These are phyloP conservation scores for Pleurotus djamor DNA, from an alignment of 768 basidiomycete species.

Conservation along the genomic window DNA sequence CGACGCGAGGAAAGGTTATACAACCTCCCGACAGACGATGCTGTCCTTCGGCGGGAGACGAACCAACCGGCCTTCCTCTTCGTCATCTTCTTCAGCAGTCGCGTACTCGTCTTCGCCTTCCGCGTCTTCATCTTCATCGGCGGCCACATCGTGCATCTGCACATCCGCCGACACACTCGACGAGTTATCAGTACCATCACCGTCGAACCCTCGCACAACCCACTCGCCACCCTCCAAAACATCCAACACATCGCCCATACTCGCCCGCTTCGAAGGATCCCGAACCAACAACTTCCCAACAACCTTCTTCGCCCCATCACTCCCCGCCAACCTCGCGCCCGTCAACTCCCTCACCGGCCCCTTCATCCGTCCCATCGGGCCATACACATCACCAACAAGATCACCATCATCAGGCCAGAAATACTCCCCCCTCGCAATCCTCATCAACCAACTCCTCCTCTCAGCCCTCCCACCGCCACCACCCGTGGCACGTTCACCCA, in stretches of 20 bases:
- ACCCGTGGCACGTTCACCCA: slow-evolving; percentile 27
- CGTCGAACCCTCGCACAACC: slow-evolving; percentile 3
- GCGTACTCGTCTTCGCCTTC: slow-evolving; percentile 22
- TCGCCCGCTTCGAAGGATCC: slow-evolving; percentile 63
- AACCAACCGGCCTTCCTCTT: slow-evolving; percentile 26
- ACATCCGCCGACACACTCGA: not conserved
- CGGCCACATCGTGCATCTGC: slow-evolving; percentile 12
- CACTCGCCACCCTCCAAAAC: slow-evolving; percentile 30
- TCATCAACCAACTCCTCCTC: slow-evolving; percentile 63
- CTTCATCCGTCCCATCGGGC: not conserved
- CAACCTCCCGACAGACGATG: slow-evolving; percentile 23
- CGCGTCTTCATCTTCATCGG: slow-evolving; percentile 15
- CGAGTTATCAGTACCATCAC: not conserved
- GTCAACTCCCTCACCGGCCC: slow-evolving; percentile 26
- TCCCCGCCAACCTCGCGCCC: slow-evolving; percentile 33
- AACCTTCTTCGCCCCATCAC: slow-evolving; percentile 46
- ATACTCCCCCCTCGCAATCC: slow-evolving; percentile 81
- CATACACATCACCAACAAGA: slow-evolving; percentile 1
- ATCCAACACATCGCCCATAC: slow-evolving; percentile 63
- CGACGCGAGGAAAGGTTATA: not conserved
- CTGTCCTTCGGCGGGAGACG: slow-evolving; percentile 22
- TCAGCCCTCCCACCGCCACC: slow-evolving; percentile 30
- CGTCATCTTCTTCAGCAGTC: slow-evolving; percentile 19
- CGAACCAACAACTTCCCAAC: slow-evolving; percentile 66
- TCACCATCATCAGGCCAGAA: slow-evolving; percentile 51